phyloP scores from a whole-genome alignment of 441 rosid genomes.

The Gossypium davidsonii region DNA sequence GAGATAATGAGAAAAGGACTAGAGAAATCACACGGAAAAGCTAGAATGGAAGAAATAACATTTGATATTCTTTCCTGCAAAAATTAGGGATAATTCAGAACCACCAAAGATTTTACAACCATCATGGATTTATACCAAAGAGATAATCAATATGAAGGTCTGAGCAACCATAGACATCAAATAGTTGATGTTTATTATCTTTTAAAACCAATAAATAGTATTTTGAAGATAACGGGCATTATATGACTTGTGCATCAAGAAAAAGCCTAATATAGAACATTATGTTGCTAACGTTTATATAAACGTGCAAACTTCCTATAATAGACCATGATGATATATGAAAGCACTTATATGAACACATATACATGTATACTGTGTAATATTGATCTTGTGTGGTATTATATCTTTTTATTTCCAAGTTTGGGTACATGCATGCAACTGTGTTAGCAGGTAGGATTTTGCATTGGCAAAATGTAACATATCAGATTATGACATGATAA shows the following conservation, averaged over 20 bases:
- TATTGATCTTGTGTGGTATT: not conserved
- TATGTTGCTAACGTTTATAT: not conserved
- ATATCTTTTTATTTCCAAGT: not conserved
- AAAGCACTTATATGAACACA: not conserved
- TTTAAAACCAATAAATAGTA: conserved; percentile 1
- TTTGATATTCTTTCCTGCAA: conserved; percentile 48
- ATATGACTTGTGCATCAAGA: not conserved
- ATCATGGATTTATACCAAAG: not conserved
- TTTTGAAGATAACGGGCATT: not conserved
- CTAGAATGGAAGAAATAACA: conserved; percentile 36
- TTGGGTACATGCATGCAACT: not conserved
- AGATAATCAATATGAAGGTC: not conserved
- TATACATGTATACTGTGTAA: not conserved
- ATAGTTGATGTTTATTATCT: not conserved
- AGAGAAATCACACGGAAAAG: conserved; percentile 24
- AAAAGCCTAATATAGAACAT: not conserved
- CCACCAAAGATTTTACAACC: not conserved
- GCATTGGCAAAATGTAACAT: not conserved
- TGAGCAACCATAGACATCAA: conserved; percentile 7
- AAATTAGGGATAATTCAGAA: conserved; percentile 5
- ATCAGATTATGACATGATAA: not conserved
- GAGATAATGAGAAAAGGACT: conserved; percentile 49
- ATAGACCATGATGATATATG: not conserved
- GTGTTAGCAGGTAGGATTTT: not conserved
- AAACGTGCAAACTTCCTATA: not conserved